phyloP scores from a whole-genome alignment of 495 filamentous ascomycete genomes.

The Lasiosphaeriaceae sp. region DNA sequence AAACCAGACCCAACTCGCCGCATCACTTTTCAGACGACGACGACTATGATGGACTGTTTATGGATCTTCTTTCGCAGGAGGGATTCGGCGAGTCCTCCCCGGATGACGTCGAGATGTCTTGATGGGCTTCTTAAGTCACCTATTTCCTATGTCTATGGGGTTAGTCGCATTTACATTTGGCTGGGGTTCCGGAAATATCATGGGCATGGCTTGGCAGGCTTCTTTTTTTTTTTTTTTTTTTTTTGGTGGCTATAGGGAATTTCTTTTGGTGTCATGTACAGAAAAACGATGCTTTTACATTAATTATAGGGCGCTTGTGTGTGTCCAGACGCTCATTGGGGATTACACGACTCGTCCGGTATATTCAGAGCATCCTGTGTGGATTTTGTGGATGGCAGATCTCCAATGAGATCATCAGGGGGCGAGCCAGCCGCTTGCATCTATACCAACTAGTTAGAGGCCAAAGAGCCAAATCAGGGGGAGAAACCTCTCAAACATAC shows the following conservation, averaged over 20 bases:
- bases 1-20: neutral
- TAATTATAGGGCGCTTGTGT: no score
- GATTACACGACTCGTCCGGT: conserved; percentile 67
- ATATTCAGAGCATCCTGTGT: conserved; percentile 68
- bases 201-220: neutral
- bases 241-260: neutral
- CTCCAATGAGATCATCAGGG: conserved; percentile 83
- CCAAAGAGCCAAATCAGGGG: conserved; percentile 4
- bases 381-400: conserved; percentile 73
- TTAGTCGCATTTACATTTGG: neutral
- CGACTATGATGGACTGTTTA: conserved; percentile 59
- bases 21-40: conserved; percentile 49
- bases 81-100: neutral
- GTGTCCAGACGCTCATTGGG: conserved; percentile 51
- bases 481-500: conserved; percentile 44
- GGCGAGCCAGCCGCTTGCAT: conserved; percentile 96
- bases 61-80: conserved; percentile 35
- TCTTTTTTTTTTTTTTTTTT: neutral
- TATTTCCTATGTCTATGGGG: neutral
- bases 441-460: conserved; percentile 33
- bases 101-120: conserved; percentile 33
- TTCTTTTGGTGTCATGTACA: neutral
- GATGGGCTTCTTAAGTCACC: neutral
- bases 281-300: neutral
- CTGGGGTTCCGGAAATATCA: neutral